Conservation (phyloP, 306 rosid species). For the Trifolium repens region DNA sequence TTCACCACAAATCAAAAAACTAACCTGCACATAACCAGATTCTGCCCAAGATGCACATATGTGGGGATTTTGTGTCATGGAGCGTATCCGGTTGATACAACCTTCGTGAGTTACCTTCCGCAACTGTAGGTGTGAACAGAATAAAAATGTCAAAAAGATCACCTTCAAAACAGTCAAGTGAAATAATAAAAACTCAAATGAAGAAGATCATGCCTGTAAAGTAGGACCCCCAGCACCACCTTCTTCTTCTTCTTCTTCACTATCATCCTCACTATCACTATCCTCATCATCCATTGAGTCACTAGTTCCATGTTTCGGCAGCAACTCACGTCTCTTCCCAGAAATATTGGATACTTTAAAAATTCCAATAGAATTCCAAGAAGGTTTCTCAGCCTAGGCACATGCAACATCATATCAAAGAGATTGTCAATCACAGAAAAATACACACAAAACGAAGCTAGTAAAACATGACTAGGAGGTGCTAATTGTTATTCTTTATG, state of each 20-base stretch:
- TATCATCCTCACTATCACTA: conserved; percentile 76
- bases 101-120: conserved; percentile 87
- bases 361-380: conserved; percentile 86
- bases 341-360: conserved; percentile 79
- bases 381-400: conserved; percentile 78
- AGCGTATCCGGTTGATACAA: conserved; percentile 79
- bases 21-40: conserved; percentile 81
- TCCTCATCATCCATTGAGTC: conserved; percentile 72
- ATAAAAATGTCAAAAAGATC: conserved; percentile 11
- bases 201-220: conserved; percentile 65
- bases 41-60: conserved; percentile 97
- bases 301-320: conserved; percentile 63
- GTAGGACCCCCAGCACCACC: conserved; percentile 55
- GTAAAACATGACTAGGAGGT: not conserved
- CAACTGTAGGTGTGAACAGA: conserved; percentile 58
- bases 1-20: not conserved
- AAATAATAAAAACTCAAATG: conserved; percentile 18
- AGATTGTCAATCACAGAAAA: conserved; percentile 1
- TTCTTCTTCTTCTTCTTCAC: conserved; percentile 55
- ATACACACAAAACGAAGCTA: conserved; percentile 28
- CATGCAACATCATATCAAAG: conserved; percentile 34
- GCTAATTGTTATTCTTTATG: not conserved
- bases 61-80: conserved; percentile 89
- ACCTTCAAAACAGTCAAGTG: conserved; percentile 27
- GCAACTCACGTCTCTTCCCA: conserved; percentile 79